Evolutionary conservation across 768 basidiomycete genomes (phyloP).

Genomic region (Amanita fuliginea): DNA sequence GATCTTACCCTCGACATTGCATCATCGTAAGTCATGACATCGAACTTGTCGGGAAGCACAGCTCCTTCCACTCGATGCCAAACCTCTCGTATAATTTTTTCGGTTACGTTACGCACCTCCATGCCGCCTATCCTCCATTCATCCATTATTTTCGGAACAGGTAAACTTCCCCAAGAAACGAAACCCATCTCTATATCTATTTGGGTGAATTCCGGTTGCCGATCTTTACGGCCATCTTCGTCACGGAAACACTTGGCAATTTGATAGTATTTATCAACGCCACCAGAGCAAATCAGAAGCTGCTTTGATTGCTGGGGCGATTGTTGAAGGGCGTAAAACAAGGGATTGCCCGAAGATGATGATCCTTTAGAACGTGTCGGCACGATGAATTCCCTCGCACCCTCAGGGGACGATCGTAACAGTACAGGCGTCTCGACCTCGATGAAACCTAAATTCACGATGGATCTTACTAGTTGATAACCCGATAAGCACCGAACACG

Average conservation of each 20-base stretch:
- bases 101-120: conserved; percentile 73
- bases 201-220: conserved; percentile 96
- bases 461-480: conserved; percentile 6
- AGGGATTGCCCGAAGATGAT: conserved; percentile 17
- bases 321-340: conserved; percentile 86
- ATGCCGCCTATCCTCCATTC: conserved; percentile 79
- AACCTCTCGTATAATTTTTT: conserved; percentile 60
- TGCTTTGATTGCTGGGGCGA: conserved; percentile 97
- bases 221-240: conserved; percentile 89
- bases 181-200: conserved; percentile 96
- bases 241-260: conserved; percentile 93
- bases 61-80: conserved; percentile 66
- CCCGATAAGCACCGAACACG: conserved; percentile 2
- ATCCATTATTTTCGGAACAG: conserved; percentile 15
- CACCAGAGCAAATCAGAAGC: conserved; percentile 81
- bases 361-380: conserved; percentile 47
- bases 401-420: conserved; percentile 87
- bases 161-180: conserved; percentile 62
- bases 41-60: conserved; percentile 50
- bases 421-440: conserved; percentile 93
- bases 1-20: conserved; percentile 76
- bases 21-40: conserved; percentile 79
- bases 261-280: conserved; percentile 86
- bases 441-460: conserved; percentile 52
- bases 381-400: conserved; percentile 88